phyloP scores from a whole-genome alignment of 768 basidiomycete genomes.

The Daedaleopsis sinensis region DNA sequence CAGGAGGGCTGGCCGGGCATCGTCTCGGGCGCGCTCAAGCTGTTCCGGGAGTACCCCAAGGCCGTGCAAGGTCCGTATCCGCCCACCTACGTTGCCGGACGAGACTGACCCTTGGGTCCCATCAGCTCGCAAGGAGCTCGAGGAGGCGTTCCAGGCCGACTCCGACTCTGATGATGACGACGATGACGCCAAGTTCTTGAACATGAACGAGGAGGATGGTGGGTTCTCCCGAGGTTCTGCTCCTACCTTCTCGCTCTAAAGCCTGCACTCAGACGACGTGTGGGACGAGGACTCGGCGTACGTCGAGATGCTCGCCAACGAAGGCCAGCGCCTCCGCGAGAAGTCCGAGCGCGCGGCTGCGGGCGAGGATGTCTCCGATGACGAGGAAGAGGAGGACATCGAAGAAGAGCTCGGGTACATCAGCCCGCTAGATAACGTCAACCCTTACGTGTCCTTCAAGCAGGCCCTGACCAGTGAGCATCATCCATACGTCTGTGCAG shows the following conservation, averaged over 20 bases:
- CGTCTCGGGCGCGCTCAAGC: conserved; percentile 65
- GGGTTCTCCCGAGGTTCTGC: conserved; percentile 12
- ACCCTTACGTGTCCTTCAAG: conserved; percentile 81
- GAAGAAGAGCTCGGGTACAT: conserved; percentile 87
- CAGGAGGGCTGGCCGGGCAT: conserved; percentile 78
- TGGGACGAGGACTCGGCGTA: conserved; percentile 92
- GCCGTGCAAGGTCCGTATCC: conserved; percentile 68
- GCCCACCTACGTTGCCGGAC: neutral
- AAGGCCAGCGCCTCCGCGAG: conserved; percentile 78
- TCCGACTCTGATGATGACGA: conserved; percentile 49
- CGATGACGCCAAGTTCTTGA: conserved; percentile 55
- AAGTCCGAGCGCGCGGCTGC: conserved; percentile 48
- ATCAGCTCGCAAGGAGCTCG: conserved; percentile 62
- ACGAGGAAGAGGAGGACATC: conserved; percentile 54
- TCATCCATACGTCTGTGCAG: neutral
- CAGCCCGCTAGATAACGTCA: conserved; percentile 78
- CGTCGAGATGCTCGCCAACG: conserved; percentile 81
- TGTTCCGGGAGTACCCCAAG: conserved; percentile 79
- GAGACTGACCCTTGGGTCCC: too few species aligned
- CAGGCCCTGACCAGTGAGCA: conserved; percentile 72
- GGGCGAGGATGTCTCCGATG: conserved; percentile 39
- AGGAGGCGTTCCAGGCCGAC: conserved; percentile 49
- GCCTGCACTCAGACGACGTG: conserved; percentile 64
- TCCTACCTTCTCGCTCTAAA: conserved; percentile 1
- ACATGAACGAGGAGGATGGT: conserved; percentile 73